Conservation (phyloP, 2,329 filamentous ascomycete species). For the Tolypocladium capitatum region DNA sequence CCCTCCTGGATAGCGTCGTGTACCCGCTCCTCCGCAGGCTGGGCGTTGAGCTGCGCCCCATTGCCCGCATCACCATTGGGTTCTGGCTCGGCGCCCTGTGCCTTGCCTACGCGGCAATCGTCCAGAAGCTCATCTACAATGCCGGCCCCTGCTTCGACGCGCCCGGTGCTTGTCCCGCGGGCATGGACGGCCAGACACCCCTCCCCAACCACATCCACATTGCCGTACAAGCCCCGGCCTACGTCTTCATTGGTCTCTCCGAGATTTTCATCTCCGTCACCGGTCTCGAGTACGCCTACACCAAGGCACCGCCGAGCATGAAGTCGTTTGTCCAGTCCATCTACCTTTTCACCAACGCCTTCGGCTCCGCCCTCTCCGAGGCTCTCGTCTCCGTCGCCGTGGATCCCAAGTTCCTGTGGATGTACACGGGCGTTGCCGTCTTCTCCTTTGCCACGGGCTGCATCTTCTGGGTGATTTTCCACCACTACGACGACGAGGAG, state of each 20-base stretch:
- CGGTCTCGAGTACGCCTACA: conserved; percentile 60
- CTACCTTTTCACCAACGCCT: conserved; percentile 47
- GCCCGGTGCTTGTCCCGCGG: conserved; percentile 24
- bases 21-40: conserved; percentile 47
- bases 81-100: conserved; percentile 41
- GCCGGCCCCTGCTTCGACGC: conserved; percentile 35
- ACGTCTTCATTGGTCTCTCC: conserved; percentile 42
- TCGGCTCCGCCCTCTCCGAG: conserved; percentile 46
- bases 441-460: conserved; percentile 33
- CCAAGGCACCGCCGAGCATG: conserved; percentile 59
- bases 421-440: conserved; percentile 46
- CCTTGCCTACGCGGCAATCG: conserved; percentile 45
- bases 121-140: conserved; percentile 48
- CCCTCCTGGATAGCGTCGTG: conserved; percentile 45
- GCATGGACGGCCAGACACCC: conserved; percentile 16
- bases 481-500: conserved; percentile 23
- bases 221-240: conserved; percentile 39
- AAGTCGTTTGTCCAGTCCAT: conserved; percentile 46
- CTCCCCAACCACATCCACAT: conserved; percentile 36
- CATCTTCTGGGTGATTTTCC: conserved; percentile 35
- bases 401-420: conserved; percentile 54
- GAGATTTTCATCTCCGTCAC: conserved; percentile 56
- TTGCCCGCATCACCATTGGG: conserved; percentile 51
- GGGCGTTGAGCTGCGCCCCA: conserved; percentile 48
- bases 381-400: conserved; percentile 45